phyloP scores from a whole-genome alignment of 129 eudicot species.

The Rutidosis leptorrhynchoides region DNA sequence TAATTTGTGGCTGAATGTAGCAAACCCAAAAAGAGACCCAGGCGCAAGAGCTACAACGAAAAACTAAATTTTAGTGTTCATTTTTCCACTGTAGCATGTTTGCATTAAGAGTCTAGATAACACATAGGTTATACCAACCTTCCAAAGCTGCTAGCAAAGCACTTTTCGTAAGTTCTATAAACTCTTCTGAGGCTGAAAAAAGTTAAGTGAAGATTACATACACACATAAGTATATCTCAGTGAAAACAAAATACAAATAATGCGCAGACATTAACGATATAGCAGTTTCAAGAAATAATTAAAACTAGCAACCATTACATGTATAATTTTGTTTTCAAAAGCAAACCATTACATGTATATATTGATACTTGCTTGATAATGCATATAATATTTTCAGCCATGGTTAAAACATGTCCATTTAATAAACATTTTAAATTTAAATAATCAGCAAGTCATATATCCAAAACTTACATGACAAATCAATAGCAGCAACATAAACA shows the following conservation, averaged over 20 bases:
- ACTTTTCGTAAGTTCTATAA: slow-evolving; percentile 92
- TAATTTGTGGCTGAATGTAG: slow-evolving; percentile 92
- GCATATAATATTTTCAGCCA: slow-evolving; percentile 3
- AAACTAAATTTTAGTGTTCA: slow-evolving; percentile 12
- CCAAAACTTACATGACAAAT: slow-evolving; percentile 76
- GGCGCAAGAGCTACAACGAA: slow-evolving; percentile 74
- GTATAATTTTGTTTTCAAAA: too few relatives aligned
- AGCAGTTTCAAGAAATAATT: background rate
- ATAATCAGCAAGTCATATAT: slow-evolving; percentile 12
- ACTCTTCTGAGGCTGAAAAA: slow-evolving; percentile 88
- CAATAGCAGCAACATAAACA: slow-evolving; percentile 94
- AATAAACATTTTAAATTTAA: slow-evolving; percentile 6
- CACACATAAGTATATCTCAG: slow-evolving; percentile 15
- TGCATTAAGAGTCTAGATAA: slow-evolving; percentile 14
- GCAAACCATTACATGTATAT: too few relatives aligned
- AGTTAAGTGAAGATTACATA: slow-evolving; percentile 1
- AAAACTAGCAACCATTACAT: background rate
- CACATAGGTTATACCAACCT: slow-evolving; percentile 50
- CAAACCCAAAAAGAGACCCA: slow-evolving; percentile 96
- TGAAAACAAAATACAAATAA: background rate
- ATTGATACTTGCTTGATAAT: slow-evolving; percentile 7
- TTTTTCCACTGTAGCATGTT: slow-evolving; percentile 6
- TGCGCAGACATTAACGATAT: background rate
- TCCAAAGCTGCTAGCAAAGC: slow-evolving; percentile 95
- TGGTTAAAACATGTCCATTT: slow-evolving; percentile 6